These are phyloP conservation scores for Kodamaea ohmeri DNA, from an alignment of 1,139 yeast genomes.

Conservation along the genomic window DNA sequence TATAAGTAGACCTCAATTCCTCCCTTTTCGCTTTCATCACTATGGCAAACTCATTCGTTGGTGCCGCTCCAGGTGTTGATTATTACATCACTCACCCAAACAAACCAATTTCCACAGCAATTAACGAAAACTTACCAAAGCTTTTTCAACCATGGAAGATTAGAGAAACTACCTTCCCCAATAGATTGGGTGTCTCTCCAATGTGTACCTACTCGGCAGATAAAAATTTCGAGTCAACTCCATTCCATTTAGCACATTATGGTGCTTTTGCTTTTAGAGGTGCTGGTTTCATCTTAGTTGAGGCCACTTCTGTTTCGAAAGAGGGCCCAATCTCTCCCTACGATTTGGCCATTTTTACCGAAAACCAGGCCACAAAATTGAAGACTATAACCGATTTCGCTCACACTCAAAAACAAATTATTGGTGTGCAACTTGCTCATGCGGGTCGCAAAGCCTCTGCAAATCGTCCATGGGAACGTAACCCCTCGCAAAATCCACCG, in stretches of 20 bases:
- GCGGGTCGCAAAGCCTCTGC: slow-evolving; percentile 53
- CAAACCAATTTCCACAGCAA: slow-evolving; percentile 6
- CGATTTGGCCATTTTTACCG: slow-evolving; percentile 52
- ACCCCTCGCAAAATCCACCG: no score
- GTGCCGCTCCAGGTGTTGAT: slow-evolving; percentile 7
- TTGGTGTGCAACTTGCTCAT: slow-evolving; percentile 58
- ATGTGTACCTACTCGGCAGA: slow-evolving; percentile 56
- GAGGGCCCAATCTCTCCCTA: slow-evolving; percentile 44
- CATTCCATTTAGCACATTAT: slow-evolving; percentile 49
- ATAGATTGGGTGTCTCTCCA: slow-evolving; percentile 57
- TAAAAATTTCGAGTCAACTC: slow-evolving; percentile 37
- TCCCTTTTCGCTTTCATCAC: no score
- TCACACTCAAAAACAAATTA: slow-evolving; percentile 49
- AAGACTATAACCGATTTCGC: slow-evolving; percentile 52
- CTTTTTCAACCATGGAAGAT: slow-evolving; percentile 41
- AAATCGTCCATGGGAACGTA: slow-evolving; percentile 33
- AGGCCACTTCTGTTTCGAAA: slow-evolving; percentile 49
- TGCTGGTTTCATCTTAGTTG: slow-evolving; percentile 51
- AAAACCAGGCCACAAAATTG: slow-evolving; percentile 47
- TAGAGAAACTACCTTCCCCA: slow-evolving; percentile 37
- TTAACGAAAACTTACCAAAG: slow-evolving; percentile 8
- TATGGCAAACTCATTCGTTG: no score
- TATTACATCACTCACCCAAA: slow-evolving; percentile 25
- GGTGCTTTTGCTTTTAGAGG: slow-evolving; percentile 45
- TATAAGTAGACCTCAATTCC: no score